Conservation (phyloP, 208 protist species). For the Leishmania amazonensis region DNA sequence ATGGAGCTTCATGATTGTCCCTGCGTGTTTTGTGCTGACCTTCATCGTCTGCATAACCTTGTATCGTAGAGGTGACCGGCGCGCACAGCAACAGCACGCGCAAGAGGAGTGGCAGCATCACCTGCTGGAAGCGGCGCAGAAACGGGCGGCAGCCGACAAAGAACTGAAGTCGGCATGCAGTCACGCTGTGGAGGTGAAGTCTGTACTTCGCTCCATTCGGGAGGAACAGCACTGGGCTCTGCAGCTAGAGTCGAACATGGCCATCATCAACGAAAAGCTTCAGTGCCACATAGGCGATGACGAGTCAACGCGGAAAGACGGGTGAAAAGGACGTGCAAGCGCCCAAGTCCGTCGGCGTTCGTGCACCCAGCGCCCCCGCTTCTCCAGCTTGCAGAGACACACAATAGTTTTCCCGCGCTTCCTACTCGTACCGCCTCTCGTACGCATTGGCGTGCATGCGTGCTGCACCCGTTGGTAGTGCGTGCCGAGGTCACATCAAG, state of each 20-base stretch:
- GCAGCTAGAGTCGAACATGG: constrained; percentile 10
- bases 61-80: background rate
- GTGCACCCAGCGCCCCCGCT: background rate
- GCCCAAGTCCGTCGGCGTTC: background rate
- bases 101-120: constrained; percentile 12
- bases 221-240: background rate
- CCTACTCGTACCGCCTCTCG: background rate
- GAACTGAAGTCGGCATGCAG: background rate
- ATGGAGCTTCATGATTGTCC: constrained; percentile 50
- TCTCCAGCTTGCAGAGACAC: background rate
- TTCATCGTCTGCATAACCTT: background rate
- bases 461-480: background rate
- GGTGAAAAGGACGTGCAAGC: background rate
- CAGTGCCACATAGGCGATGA: background rate
- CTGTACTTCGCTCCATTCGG: background rate
- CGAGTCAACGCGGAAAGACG: background rate
- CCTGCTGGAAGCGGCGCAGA: constrained; percentile 6
- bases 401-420: background rate
- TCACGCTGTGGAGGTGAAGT: background rate
- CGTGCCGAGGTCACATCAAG: background rate
- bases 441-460: background rate
- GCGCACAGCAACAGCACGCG: background rate
- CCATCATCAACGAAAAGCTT: constrained; percentile 7
- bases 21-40: constrained; percentile 9
- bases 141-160: constrained; percentile 4